A percentile compares a stretch with the other conserved stretches of the same genome.
phyloP scores from a whole-genome alignment of 495 filamentous ascomycete genomes.

The Sphaerosporella brunnea region DNA sequence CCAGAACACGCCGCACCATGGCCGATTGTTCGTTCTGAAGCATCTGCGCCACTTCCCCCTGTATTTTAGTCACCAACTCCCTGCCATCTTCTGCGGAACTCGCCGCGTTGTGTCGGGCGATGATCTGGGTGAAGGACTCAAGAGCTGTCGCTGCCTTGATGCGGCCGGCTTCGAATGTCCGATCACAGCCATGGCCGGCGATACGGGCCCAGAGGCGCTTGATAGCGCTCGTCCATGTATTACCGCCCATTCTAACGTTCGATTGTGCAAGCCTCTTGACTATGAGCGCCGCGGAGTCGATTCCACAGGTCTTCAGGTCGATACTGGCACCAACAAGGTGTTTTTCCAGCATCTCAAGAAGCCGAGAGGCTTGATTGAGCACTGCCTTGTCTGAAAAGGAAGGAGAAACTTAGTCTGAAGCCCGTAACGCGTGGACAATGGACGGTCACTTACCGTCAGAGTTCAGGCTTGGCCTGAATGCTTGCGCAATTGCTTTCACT shows the following conservation, averaged over 20 bases:
- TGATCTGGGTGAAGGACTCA: slow-evolving; percentile 10
- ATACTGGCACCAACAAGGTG: slow-evolving; percentile 18
- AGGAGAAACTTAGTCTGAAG: too few species aligned
- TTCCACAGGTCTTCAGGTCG: slow-evolving; percentile 21
- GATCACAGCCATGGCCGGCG: slow-evolving; percentile 15
- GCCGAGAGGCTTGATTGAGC: slow-evolving; percentile 8
- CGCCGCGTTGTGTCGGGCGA: slow-evolving; percentile 6
- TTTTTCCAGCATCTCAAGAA: slow-evolving; percentile 14
- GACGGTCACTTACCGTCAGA: slow-evolving; percentile 6
- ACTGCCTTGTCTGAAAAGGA: neutral
- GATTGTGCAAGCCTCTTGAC: slow-evolving; percentile 10
- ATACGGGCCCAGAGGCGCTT: slow-evolving; percentile 13
- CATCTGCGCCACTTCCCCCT: neutral
- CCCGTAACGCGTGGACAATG: neutral
- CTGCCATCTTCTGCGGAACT: neutral
- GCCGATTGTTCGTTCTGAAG: neutral
- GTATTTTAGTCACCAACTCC: neutral
- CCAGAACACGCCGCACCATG: neutral
- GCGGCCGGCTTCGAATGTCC: slow-evolving; percentile 18
- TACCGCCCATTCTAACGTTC: slow-evolving; percentile 6
- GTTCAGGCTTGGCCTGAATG: slow-evolving; percentile 14
- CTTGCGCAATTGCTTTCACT: slow-evolving; percentile 14
- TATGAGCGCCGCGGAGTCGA: slow-evolving; percentile 14
- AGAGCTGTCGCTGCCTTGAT: slow-evolving; percentile 17
- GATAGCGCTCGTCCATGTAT: slow-evolving; percentile 14